Conservation (phyloP, 495 filamentous ascomycete species). For the Penicillium paradoxum region DNA sequence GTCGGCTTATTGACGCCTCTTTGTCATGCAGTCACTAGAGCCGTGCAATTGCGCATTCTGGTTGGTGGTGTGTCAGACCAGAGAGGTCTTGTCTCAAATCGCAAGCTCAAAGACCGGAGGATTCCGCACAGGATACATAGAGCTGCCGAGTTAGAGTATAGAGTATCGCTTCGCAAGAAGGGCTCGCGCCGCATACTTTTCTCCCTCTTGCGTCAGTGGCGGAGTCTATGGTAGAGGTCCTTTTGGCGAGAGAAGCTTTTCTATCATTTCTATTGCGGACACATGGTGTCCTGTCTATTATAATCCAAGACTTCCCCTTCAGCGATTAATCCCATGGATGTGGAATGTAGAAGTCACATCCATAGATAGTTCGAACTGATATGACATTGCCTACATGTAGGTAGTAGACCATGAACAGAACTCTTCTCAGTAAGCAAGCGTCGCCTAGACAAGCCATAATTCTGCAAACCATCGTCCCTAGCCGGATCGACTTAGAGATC, state of each 20-base stretch:
- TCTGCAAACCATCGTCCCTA: neutral
- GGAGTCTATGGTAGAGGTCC: too few species aligned
- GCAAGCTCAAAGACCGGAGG: neutral
- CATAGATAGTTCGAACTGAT: neutral
- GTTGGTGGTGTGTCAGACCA: constrained; percentile 1
- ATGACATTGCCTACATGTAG: neutral
- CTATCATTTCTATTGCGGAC: too few species aligned
- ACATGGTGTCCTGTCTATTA: too few species aligned
- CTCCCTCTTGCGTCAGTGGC: too few species aligned
- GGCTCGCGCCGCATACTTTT: neutral
- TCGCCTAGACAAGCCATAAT: neutral
- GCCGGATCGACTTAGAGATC: neutral
- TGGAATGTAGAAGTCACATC: too few species aligned
- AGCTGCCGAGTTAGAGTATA: too few species aligned
- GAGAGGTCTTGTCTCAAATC: neutral
- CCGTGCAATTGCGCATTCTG: neutral
- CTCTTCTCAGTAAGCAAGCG: neutral
- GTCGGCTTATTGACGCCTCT: neutral
- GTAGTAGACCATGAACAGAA: neutral
- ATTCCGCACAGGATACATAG: neutral
- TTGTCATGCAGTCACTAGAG: neutral
- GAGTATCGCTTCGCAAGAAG: neutral
- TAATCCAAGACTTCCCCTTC: too few species aligned
- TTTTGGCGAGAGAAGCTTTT: too few species aligned
- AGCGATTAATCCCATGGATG: too few species aligned